A percentile compares a stretch with the other conserved stretches of the same genome.
phyloP scores from a whole-genome alignment of 2,329 filamentous ascomycete species.

The Tolypocladium tundrense region DNA sequence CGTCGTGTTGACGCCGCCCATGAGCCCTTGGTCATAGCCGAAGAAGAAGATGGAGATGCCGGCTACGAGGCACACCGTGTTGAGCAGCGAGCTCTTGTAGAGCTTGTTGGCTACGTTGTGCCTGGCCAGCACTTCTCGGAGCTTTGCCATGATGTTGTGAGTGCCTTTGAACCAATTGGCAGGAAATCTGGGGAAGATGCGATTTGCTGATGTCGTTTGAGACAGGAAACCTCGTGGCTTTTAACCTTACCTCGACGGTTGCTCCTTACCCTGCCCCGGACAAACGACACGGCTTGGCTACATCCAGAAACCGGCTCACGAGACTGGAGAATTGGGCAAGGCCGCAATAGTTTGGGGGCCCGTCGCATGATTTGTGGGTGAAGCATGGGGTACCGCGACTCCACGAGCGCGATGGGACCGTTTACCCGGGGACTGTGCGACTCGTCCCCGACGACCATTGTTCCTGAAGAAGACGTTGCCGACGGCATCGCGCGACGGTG shows the following conservation, averaged over 20 bases:
- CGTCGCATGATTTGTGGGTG: background rate
- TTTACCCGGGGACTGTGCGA: background rate
- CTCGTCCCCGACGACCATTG: background rate
- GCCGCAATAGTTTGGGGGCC: background rate
- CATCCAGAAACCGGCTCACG: background rate
- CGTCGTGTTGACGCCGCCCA: conserved; percentile 57
- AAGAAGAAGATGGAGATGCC: conserved; percentile 61
- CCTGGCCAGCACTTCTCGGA: conserved; percentile 3
- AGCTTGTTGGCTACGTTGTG: conserved; percentile 36
- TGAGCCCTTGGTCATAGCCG: conserved; percentile 46
- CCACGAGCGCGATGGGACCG: background rate
- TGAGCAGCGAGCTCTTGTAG: conserved; percentile 45
- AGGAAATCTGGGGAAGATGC: background rate
- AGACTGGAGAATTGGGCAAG: background rate
- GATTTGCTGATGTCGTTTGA: background rate
- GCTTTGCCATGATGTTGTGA: background rate
- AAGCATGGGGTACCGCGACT: background rate
- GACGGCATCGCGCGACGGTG: background rate
- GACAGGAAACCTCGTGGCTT: background rate
- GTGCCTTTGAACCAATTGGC: background rate
- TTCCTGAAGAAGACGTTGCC: background rate
- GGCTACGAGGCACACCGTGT: conserved; percentile 53
- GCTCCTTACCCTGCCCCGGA: background rate
- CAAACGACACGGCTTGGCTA: background rate
- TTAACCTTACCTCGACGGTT: conserved; percentile 2